Conservation (phyloP, 2,329 filamentous ascomycete genomes). For the Aspergillus pseudonomiae region DNA sequence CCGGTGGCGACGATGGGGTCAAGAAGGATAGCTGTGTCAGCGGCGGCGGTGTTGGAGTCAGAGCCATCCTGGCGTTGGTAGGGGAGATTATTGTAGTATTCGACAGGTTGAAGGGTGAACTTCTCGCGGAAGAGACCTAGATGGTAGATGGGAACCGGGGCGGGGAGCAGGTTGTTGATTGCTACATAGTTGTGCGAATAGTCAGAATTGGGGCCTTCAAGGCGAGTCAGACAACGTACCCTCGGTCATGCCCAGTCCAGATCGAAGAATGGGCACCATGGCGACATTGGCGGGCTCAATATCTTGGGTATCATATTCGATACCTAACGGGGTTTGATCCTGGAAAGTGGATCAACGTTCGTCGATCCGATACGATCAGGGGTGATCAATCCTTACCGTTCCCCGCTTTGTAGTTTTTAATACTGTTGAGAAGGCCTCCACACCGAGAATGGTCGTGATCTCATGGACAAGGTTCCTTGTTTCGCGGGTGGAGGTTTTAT, state of each 20-base stretch:
- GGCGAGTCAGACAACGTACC: conserved; percentile 48
- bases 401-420: conserved; percentile 62
- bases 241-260: conserved; percentile 88
- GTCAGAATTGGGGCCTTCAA: conserved; percentile 5
- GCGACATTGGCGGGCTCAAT: conserved; percentile 70
- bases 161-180: conserved; percentile 78
- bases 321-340: conserved; percentile 79
- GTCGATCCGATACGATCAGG: conserved; percentile 1
- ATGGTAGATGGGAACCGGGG: conserved; percentile 82
- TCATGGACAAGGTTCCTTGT: conserved; percentile 84
- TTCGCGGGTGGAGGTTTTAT: conserved; percentile 69
- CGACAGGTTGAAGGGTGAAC: conserved; percentile 81
- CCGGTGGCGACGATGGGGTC: conserved; percentile 95
- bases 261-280: conserved; percentile 89
- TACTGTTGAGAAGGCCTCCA: conserved; percentile 73
- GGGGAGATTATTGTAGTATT: conserved; percentile 97
- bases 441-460: conserved; percentile 78
- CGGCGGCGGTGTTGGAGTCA: conserved; percentile 43
- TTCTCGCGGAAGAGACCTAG: conserved; percentile 93
- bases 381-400: conserved; percentile 57
- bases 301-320: conserved; percentile 68
- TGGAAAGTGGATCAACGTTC: conserved; percentile 39
- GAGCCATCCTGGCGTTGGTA: conserved; percentile 52
- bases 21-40: conserved; percentile 76
- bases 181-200: conserved; percentile 45